Evolutionary conservation across 306 rosid genomes (phyloP), one percentile per base, ranked within the genome.

Genomic region (Glycine soja): DNA sequence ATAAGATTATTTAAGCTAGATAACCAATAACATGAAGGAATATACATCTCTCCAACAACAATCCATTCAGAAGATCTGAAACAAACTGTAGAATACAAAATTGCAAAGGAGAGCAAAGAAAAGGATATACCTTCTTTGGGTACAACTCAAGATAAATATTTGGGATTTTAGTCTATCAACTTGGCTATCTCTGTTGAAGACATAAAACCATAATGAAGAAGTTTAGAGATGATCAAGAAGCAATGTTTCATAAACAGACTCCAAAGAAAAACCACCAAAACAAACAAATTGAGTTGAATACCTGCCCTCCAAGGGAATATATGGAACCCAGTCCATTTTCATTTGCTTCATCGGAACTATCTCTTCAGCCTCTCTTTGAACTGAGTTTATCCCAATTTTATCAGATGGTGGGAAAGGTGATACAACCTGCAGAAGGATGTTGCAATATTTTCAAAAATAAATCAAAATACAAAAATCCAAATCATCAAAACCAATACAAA

Each of bases 261-360:
- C 56, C 46, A 73, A 72, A 72, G 45, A 52, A 72, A 77, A 72
- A 77, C 45, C 70, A 58, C 63, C 43, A 73, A 76, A 51, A 9
- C 19, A 67, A 83, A 86, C 57, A 38, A 24, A 63, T 18, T 8
- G 50, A 45, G 77, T 80, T 63, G 36, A 70, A 68, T 88, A 88
- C 89, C 89, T 51, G 50, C 85, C 51, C 81, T 85, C 98, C 11
- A 90, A 40, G 38, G 97, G 97, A 89, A 95, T 90, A 82, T 90
- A 95, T 2, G 97, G 98, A 81, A 95, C 89, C 98, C 97, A 95
- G 58, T 90, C 98, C 98, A 95, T 95, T 85, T 95, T 95, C 98
- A 95, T 95, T 84, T 90, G 92, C 75, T 91, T 95, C 98, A 95
- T 92, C 72, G 98, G 98, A 74, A 95, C 82, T 45, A 92, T 91